Evolutionary conservation across 176 grass and related monocot genomes (phyloP).

Genomic region (Ananas comosus): DNA sequence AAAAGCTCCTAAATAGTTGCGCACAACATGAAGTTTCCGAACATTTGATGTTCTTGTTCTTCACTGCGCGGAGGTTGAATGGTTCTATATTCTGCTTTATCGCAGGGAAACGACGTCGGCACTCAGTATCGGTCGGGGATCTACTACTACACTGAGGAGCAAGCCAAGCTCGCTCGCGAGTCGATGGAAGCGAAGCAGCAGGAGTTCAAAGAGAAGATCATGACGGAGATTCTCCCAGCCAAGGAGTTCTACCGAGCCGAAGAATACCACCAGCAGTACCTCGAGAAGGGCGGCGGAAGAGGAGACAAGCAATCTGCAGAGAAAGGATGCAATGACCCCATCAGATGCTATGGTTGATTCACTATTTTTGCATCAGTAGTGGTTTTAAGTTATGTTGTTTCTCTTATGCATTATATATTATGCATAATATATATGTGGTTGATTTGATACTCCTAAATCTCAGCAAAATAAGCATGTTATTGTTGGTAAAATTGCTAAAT

Average conservation of each 20-base stretch:
- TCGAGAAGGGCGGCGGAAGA: constrained; percentile 58
- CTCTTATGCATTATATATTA: no score
- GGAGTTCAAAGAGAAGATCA: constrained; percentile 44
- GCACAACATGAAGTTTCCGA: not conserved
- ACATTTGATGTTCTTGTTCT: constrained; percentile 7
- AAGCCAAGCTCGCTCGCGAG: constrained; percentile 42
- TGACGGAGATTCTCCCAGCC: constrained; percentile 78
- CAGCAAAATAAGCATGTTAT: no score
- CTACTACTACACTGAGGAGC: constrained; percentile 84
- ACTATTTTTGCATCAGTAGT: not conserved
- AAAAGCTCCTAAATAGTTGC: no score
- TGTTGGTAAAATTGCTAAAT: no score
- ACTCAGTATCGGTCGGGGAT: constrained; percentile 96
- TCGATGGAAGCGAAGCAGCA: constrained; percentile 53
- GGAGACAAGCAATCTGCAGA: constrained; percentile 41
- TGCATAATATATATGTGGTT: no score
- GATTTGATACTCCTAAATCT: no score
- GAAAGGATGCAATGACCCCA: constrained; percentile 78
- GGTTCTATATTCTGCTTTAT: not conserved
- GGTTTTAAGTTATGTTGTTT: not conserved
- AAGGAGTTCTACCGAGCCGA: constrained; percentile 65
- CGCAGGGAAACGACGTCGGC: constrained; percentile 71
- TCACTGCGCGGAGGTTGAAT: constrained; percentile 1
- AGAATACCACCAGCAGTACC: constrained; percentile 83
- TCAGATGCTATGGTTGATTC: constrained; percentile 78